phyloP scores from a whole-genome alignment of 164 flowering plant genomes.

The Vitis labrusca region DNA sequence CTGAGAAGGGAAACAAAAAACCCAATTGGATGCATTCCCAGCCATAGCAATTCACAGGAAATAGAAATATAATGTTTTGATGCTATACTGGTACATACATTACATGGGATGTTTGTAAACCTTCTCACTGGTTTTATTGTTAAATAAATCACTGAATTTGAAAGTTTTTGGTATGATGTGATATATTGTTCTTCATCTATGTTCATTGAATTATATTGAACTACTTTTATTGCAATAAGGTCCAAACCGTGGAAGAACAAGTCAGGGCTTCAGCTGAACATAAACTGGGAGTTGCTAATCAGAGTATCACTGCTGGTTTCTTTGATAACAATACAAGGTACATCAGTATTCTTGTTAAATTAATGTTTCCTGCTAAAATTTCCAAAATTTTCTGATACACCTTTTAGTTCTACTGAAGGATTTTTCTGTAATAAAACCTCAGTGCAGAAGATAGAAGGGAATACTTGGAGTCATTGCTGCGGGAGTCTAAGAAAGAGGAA shows the following conservation, averaged over 20 bases:
- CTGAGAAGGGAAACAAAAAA: not conserved
- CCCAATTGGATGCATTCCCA: not conserved
- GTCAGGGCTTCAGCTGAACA: constrained; percentile 99
- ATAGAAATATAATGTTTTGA: not conserved
- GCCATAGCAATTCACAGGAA: not conserved
- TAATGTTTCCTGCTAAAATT: not conserved
- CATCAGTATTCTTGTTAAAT: not conserved
- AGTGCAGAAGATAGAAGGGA: constrained; percentile 99
- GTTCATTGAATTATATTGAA: not conserved
- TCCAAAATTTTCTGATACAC: not conserved
- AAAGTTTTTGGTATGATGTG: not conserved
- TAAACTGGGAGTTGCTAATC: constrained; percentile 98
- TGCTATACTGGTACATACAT: not conserved
- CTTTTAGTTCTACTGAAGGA: not conserved
- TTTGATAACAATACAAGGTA: constrained; percentile 98
- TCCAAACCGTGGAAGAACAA: constrained; percentile 96
- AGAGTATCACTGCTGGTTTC: constrained; percentile 99
- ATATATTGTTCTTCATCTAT: not conserved
- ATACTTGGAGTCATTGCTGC: constrained; percentile 87
- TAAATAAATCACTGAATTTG: not conserved
- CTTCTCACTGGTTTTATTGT: not conserved
- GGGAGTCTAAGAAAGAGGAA: constrained; percentile 98
- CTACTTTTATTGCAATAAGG: constrained; percentile 37
- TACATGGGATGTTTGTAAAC: not conserved
- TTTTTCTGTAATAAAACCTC: constrained; percentile 16